phyloP scores from a whole-genome alignment of 2,329 filamentous ascomycete species.

The Capronia americana region DNA sequence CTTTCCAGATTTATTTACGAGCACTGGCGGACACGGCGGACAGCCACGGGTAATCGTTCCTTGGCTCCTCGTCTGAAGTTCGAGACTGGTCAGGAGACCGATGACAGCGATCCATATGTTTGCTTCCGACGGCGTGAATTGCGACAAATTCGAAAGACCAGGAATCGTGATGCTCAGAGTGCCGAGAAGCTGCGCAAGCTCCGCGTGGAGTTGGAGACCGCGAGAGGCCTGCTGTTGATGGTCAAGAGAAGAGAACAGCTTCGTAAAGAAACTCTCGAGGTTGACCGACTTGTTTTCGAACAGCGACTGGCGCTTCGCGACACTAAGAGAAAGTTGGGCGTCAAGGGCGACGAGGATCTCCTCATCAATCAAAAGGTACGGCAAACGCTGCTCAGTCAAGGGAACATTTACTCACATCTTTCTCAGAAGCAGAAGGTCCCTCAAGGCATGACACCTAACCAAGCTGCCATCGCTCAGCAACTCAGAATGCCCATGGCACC shows the following conservation, averaged over 20 bases:
- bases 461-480: conserved; percentile 68
- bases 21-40: conserved; percentile 80
- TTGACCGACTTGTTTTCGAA: conserved; percentile 81
- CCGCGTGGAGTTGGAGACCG: conserved; percentile 88
- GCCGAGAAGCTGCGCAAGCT: conserved; percentile 93
- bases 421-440: conserved; percentile 74
- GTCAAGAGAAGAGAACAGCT: conserved; percentile 80
- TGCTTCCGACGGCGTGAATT: conserved; percentile 96
- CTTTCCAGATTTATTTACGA: conserved; percentile 83
- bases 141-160: conserved; percentile 90
- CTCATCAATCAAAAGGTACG: conserved; percentile 84
- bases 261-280: conserved; percentile 76
- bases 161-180: conserved; percentile 90
- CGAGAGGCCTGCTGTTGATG: conserved; percentile 77
- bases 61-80: conserved; percentile 79
- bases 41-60: conserved; percentile 70
- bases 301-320: conserved; percentile 83
- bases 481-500: conserved; percentile 70
- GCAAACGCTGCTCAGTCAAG: conserved; percentile 15
- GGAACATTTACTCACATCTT: conserved; percentile 47
- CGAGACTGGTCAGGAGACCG: conserved; percentile 90
- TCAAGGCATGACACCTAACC: conserved; percentile 61
- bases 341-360: conserved; percentile 93
- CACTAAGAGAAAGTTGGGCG: conserved; percentile 83
- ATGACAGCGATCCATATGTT: conserved; percentile 96